phyloP scores from a whole-genome alignment of 306 rosid species.

The Herpetospermum pedunculosum region DNA sequence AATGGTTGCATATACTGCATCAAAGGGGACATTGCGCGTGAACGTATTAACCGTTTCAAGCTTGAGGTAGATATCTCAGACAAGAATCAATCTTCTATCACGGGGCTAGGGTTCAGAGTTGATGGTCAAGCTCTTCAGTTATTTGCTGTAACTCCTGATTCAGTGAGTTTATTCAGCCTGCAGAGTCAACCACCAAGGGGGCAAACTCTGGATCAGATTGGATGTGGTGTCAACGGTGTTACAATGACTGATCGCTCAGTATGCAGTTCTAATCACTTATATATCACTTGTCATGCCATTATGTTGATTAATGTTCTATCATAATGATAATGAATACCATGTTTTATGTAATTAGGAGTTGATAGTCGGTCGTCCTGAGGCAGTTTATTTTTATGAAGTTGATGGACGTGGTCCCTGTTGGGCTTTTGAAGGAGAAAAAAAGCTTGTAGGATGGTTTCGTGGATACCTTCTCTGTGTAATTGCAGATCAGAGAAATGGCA shows the following conservation, averaged over 20 bases:
- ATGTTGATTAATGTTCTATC: not conserved
- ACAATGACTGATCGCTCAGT: conserved; percentile 94
- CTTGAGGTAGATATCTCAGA: conserved; percentile 69
- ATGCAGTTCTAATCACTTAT: conserved; percentile 20
- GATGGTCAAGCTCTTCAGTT: conserved; percentile 92
- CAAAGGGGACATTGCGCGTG: conserved; percentile 94
- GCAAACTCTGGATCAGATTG: conserved; percentile 96
- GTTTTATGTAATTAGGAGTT: conserved; percentile 49
- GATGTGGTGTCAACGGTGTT: conserved; percentile 52
- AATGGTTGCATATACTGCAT: conserved; percentile 89
- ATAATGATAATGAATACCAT: conserved; percentile 15
- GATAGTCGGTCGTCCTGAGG: conserved; percentile 90
- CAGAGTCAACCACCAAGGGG: conserved; percentile 70
- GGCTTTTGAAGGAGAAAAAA: conserved; percentile 99
- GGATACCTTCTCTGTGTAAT: conserved; percentile 93
- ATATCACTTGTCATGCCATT: not conserved
- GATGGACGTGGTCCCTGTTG: conserved; percentile 99
- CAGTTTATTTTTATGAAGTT: conserved; percentile 90
- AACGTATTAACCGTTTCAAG: conserved; percentile 83
- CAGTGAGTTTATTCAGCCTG: conserved; percentile 71
- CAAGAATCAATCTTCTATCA: conserved; percentile 48
- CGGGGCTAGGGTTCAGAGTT: conserved; percentile 86
- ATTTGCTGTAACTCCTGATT: conserved; percentile 76
- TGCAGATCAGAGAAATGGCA: conserved; percentile 79
- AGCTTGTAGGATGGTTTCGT: conserved; percentile 89